Evolutionary conservation across 2,329 filamentous ascomycete genomes (phyloP), one percentile per base, ranked within the genome.

Genomic region (Pestalotiopsis sp.): DNA sequence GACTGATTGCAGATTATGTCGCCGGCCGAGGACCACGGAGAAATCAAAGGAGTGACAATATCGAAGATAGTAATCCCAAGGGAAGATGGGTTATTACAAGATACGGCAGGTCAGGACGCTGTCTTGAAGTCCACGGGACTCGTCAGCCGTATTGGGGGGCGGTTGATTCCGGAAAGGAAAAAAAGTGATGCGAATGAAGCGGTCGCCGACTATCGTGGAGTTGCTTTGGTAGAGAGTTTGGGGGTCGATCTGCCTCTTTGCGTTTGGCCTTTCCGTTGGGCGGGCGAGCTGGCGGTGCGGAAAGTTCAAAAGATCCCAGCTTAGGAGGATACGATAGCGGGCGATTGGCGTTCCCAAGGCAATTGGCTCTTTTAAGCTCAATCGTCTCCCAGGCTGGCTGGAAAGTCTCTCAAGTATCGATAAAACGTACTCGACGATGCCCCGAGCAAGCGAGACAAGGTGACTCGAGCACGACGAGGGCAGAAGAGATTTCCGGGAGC

Each of bases 401-500:
- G 61, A 45, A 52, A 23, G 45, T 36, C 27, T 59, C 57, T 59
- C 57, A 36, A 59, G 57, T 27, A 59, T 27, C 57, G 57, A n/a
- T 52, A 52, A 20, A 23, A n/a, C 7, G 45, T 52, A 52, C 59
- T 62, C 59, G 31, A 62, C 38, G 13, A 36, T 36, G 59, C 27
- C 59, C 27, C 20, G 13, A 6, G 31, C 17, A 31, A 23, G 5
- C 25, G 25, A 20, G 27, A 36, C 59, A 20, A 20, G 20, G 27
- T 36, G 27, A 39, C n/a, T 20, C n/a, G n/a, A 64, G 41, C 36
- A 39, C 23, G 61, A n/a, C 38, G n/a, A 49, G 25, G 17, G 31
- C 31, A 36, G 64, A 67, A 70, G 62, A 72, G 73, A 73, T 71
- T 69, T 58, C 57, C 57, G 27, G 41, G 55, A 67, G 41, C 59